Base-by-base conservation (phyloP, 495 filamentous ascomycete species). In the Chaetomium fimeti region DNA sequence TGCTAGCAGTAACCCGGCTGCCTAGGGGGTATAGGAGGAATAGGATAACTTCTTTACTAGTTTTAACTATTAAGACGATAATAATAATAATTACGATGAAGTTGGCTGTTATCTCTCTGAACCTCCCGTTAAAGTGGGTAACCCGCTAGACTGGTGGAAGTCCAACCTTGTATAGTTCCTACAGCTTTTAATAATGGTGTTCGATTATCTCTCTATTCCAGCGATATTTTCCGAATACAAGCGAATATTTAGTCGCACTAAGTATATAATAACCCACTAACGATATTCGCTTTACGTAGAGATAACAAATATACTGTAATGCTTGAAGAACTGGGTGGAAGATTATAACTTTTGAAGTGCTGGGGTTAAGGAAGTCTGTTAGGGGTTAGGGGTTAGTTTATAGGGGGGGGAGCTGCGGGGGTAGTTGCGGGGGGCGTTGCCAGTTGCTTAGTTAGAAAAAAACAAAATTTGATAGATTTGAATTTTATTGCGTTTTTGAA, bases 291-390 rank as follows among this genome's bases (percentile, higher is more conserved):
- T 57, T 57, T 13, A 57, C 13, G 55, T 2, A 18, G 55, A 57
- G 43, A 15, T 20, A 27, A 57, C 43, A 13, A 57, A 57, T 7
- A 42, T 57, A 9, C 55, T 57, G 0, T 2, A 57, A 15, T 25
- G 55, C 11, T 15, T 57, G 38, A 57, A 57, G 55, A 42, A 57
- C 43, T 57, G 38, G 55, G 29, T 57, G 32, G 52, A 9, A 40
- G 12, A 40, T 9, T 5, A 9, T 3, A 9, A 40, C 4, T 40
- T 55, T 16, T 29, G 27, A 55, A 55, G 52, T 15, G 28, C 25
- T 16, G 52, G 27, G 15, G 24, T 55, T 55, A 2, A 18, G n/a
- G n/a, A 18, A 16, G 43, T 47, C 43, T 2, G n/a, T 7, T 6
- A 18, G n/a, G n/a, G n/a, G n/a, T n/a, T n/a, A n/a, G n/a, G n/a